phyloP scores from a whole-genome alignment of 441 rosid species.

The Metrosideros polymorpha region DNA sequence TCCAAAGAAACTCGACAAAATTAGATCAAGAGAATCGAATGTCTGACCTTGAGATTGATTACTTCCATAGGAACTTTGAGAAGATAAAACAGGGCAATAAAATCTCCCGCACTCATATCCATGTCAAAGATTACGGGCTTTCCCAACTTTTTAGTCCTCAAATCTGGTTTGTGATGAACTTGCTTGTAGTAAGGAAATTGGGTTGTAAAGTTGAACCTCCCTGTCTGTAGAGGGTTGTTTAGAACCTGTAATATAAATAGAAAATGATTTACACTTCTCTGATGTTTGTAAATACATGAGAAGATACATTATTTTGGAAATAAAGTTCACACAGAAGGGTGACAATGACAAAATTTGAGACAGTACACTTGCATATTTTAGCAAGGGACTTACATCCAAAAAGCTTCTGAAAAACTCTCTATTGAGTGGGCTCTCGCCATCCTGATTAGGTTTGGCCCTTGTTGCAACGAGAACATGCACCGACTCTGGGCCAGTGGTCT shows the following conservation, averaged over 20 bases:
- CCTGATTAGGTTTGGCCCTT: slow-evolving; percentile 48
- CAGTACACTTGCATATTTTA: not conserved
- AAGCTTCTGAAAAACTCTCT: slow-evolving; percentile 59
- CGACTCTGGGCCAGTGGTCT: slow-evolving; percentile 41
- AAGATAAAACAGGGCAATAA: slow-evolving; percentile 70
- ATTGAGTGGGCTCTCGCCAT: slow-evolving; percentile 35
- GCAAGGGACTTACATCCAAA: slow-evolving; percentile 50
- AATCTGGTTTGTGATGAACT: slow-evolving; percentile 43
- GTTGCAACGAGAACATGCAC: slow-evolving; percentile 80
- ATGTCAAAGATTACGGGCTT: slow-evolving; percentile 79
- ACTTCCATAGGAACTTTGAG: slow-evolving; percentile 68
- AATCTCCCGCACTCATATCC: slow-evolving; percentile 99
- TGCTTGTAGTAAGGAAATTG: slow-evolving; percentile 61
- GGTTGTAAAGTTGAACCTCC: slow-evolving; percentile 57
- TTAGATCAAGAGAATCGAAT: not conserved
- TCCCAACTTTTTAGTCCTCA: slow-evolving; percentile 34
- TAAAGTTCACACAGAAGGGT: not conserved
- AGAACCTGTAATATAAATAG: slow-evolving; percentile 36
- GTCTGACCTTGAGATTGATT: slow-evolving; percentile 59
- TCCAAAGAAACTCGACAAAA: not conserved
- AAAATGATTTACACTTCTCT: not conserved
- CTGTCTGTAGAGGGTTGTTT: slow-evolving; percentile 46
- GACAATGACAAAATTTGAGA: not conserved
- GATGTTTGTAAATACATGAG: not conserved
- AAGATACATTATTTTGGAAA: not conserved